A percentile compares a stretch with the other conserved stretches of the same genome.
Conservation (phyloP, 2,329 filamentous ascomycete species). For the Setomelanomma holmii region DNA sequence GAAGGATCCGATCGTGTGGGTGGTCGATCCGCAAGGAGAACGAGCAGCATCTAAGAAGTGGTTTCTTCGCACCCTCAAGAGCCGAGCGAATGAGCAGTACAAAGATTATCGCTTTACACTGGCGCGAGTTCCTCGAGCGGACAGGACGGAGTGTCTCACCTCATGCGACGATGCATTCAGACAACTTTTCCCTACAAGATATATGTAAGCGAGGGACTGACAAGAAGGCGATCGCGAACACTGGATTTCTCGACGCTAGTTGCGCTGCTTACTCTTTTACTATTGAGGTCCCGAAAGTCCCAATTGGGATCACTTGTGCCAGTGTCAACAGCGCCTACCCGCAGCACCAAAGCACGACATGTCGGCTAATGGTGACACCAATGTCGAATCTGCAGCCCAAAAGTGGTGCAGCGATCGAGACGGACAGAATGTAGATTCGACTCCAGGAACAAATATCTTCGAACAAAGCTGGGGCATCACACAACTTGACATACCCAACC, state of each 20-base stretch:
- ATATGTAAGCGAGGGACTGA: background rate
- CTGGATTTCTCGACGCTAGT: conserved; percentile 3
- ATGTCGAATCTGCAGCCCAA: conserved; percentile 5
- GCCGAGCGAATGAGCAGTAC: background rate
- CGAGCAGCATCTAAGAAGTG: background rate
- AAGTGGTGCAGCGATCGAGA: conserved; percentile 8
- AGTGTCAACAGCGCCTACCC: background rate
- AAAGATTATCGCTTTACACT: conserved; percentile 6
- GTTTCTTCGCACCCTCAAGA: background rate
- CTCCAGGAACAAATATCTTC: background rate
- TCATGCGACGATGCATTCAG: conserved; percentile 2
- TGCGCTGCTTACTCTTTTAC: conserved; percentile 3
- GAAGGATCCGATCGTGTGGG: background rate
- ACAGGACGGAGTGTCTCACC: background rate
- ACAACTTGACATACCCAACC: conserved; percentile 1
- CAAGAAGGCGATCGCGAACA: conserved; percentile 1
- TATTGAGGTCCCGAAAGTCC: conserved; percentile 3
- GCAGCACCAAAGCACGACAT: conserved; percentile 11
- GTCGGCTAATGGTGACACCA: conserved; percentile 1
- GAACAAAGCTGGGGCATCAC: conserved; percentile 6
- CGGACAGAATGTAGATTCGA: background rate
- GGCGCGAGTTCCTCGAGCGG: background rate
- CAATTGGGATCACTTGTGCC: conserved; percentile 1
- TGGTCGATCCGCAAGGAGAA: conserved; percentile 4
- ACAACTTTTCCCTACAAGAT: conserved; percentile 2